Percentiles rank a stretch among this genome's conserved stretches.
Conservation (phyloP, 2,329 filamentous ascomycete genomes). For the Pestalotiopsis sp. region DNA sequence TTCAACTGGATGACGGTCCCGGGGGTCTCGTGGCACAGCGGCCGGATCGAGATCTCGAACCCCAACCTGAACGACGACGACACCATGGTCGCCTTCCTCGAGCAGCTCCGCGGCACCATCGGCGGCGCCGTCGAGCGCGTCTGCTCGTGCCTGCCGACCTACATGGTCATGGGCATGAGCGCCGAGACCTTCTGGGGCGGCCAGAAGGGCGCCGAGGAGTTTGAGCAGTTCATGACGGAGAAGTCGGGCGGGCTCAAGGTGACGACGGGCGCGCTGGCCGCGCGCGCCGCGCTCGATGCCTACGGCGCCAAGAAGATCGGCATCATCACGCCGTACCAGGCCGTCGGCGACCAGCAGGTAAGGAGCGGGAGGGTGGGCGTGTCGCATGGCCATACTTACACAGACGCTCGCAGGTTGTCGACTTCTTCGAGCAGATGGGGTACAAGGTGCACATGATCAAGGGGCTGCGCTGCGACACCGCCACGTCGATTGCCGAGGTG, state of each 20-base stretch:
- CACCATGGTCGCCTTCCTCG: slow-evolving; percentile 32
- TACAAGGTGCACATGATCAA: slow-evolving; percentile 29
- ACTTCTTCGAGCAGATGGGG: slow-evolving; percentile 33
- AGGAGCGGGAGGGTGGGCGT: not conserved
- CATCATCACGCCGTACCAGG: slow-evolving; percentile 34
- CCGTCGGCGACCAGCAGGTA: slow-evolving; percentile 31
- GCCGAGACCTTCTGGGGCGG: slow-evolving; percentile 36
- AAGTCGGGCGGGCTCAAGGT: slow-evolving; percentile 29
- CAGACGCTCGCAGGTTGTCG: slow-evolving; percentile 21
- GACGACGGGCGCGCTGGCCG: slow-evolving; percentile 33
- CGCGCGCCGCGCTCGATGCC: slow-evolving; percentile 28
- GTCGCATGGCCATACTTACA: not conserved
- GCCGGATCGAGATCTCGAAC: slow-evolving; percentile 32
- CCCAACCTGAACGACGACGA: slow-evolving; percentile 30
- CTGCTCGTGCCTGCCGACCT: slow-evolving; percentile 29
- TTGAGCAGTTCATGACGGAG: slow-evolving; percentile 31
- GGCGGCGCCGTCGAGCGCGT: slow-evolving; percentile 29
- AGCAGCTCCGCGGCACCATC: slow-evolving; percentile 30
- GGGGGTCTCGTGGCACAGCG: slow-evolving; percentile 33
- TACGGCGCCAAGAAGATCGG: slow-evolving; percentile 31
- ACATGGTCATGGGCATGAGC: slow-evolving; percentile 36
- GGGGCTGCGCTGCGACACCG: slow-evolving; percentile 30
- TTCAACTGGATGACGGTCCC: slow-evolving; percentile 33
- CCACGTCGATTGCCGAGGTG: slow-evolving; percentile 32
- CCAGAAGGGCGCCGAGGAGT: slow-evolving; percentile 29